A percentile compares a stretch with the other conserved stretches of the same genome.
Evolutionary conservation across 2,329 filamentous ascomycete species (phyloP).

Genomic region (Pseudonectria buxi): DNA sequence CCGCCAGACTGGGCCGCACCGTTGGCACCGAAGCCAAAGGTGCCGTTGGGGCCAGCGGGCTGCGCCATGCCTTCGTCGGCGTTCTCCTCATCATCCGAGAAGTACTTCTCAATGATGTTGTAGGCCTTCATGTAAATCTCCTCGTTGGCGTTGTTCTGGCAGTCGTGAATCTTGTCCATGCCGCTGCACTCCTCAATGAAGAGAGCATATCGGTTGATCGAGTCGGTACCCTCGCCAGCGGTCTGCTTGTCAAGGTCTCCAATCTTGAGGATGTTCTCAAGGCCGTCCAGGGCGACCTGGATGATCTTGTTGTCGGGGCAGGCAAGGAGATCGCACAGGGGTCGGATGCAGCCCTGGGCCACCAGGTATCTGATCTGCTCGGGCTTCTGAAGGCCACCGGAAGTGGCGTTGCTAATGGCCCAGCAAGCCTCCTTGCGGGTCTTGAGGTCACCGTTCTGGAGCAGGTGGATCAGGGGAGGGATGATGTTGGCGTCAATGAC

Average conservation of each 20-base stretch:
- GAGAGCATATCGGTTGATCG: slow-evolving; percentile 92
- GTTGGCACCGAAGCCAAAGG: slow-evolving; percentile 72
- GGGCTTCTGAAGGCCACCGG: slow-evolving; percentile 94
- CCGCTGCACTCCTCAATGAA: slow-evolving; percentile 98
- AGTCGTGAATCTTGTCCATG: slow-evolving; percentile 99
- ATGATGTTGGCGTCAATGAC: slow-evolving; percentile 97
- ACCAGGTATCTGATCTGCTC: slow-evolving; percentile 98
- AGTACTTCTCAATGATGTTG: slow-evolving; percentile 99
- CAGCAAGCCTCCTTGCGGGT: slow-evolving; percentile 99
- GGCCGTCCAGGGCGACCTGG: slow-evolving; percentile 91
- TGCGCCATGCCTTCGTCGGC: slow-evolving; percentile 75
- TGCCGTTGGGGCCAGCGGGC: slow-evolving; percentile 59
- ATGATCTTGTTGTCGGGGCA: slow-evolving; percentile 99
- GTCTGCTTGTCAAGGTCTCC: slow-evolving; percentile 97
- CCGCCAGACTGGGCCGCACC: slow-evolving; percentile 60
- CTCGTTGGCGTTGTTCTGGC: slow-evolving; percentile 99
- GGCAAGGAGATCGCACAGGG: slow-evolving; percentile 85
- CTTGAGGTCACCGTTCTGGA: slow-evolving; percentile 97
- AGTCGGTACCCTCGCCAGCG: slow-evolving; percentile 63
- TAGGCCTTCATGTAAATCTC: slow-evolving; percentile 99
- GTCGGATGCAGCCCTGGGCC: slow-evolving; percentile 90
- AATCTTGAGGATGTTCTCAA: slow-evolving; percentile 99
- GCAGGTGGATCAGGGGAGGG: slow-evolving; percentile 87
- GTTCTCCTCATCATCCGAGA: slow-evolving; percentile 95
- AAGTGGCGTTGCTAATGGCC: slow-evolving; percentile 98